Conservation (phyloP, 2,329 filamentous ascomycete genomes). For the Aspergillus sp. region DNA sequence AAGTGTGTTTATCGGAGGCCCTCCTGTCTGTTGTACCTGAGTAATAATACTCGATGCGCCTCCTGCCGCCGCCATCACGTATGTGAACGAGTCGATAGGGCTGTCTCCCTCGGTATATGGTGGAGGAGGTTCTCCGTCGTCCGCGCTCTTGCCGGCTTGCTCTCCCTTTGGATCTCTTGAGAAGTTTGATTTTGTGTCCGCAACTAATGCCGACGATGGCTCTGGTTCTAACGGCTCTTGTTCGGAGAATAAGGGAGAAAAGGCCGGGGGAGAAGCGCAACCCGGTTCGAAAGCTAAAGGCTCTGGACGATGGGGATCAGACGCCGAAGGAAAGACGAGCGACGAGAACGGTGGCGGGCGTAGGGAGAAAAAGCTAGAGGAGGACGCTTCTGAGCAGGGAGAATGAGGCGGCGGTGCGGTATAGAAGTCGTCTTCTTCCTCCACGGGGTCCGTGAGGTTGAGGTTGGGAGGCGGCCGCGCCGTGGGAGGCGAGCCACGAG, state of each 20-base stretch:
- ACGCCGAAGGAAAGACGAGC: constrained; percentile 59
- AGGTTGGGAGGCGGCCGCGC: constrained; percentile 42
- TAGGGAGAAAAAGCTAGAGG: constrained; percentile 57
- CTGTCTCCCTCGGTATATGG: constrained; percentile 94
- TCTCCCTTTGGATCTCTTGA: constrained; percentile 80
- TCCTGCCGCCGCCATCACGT: constrained; percentile 97
- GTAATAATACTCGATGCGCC: constrained; percentile 98
- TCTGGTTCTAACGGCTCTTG: constrained; percentile 53
- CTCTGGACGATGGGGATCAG: constrained; percentile 44
- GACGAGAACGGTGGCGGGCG: constrained; percentile 67
- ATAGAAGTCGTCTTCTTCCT: constrained; percentile 46
- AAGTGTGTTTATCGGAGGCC: constrained; percentile 83
- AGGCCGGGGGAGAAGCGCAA: constrained; percentile 53
- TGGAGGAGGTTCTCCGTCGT: constrained; percentile 90
- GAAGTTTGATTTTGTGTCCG: constrained; percentile 83
- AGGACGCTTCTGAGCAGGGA: constrained; percentile 46
- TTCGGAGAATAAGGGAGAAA: constrained; percentile 57
- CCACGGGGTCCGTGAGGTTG: constrained; percentile 42
- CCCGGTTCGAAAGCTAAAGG: constrained; percentile 52
- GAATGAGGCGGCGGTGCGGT: constrained; percentile 45
- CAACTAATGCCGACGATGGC: constrained; percentile 56
- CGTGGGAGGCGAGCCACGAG: constrained; percentile 47
- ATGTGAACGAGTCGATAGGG: constrained; percentile 89
- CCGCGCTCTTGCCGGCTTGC: constrained; percentile 70
- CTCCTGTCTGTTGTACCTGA: constrained; percentile 91